These are phyloP conservation scores for Microbotryomycetes sp. DNA, from an alignment of 1,284 basidiomycete genomes.

Conservation along the genomic window DNA sequence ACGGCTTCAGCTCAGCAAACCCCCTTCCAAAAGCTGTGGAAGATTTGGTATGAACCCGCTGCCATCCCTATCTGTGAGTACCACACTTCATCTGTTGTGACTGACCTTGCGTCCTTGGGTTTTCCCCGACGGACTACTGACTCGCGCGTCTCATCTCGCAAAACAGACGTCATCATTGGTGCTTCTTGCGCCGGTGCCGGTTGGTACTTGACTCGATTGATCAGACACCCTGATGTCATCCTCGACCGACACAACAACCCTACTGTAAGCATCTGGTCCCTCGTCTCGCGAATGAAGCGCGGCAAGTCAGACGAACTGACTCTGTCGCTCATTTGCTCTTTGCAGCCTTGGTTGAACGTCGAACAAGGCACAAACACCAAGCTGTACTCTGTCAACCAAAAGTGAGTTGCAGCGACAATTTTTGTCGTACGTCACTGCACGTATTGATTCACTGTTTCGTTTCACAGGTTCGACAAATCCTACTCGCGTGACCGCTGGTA, in stretches of 20 bases:
- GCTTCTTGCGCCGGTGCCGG: constrained; percentile 19
- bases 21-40: constrained; percentile 1
- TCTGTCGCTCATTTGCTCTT: not conserved
- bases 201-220: constrained; percentile 10
- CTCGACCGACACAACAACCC: constrained; percentile 4
- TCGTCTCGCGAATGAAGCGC: not conserved
- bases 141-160: too few relatives aligned
- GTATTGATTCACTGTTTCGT: too few relatives aligned
- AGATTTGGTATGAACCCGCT: constrained; percentile 28
- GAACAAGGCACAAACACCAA: constrained; percentile 4
- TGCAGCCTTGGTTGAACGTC: constrained; percentile 24
- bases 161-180: not conserved
- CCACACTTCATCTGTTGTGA: constrained; percentile 5
- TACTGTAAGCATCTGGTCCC: not conserved
- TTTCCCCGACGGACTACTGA: not conserved
- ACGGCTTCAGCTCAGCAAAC: not conserved
- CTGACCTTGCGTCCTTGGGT: too few relatives aligned
- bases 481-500: not conserved
- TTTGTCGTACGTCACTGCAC: too few relatives aligned
- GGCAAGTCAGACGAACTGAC: not conserved
- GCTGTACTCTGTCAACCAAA: not conserved
- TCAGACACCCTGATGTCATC: constrained; percentile 12
- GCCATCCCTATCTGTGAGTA: constrained; percentile 22
- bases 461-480: not conserved
- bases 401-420: too few relatives aligned